Evolutionary conservation across 1,139 yeast genomes (phyloP).

Genomic region (Saccharomyces pastorianus): DNA sequence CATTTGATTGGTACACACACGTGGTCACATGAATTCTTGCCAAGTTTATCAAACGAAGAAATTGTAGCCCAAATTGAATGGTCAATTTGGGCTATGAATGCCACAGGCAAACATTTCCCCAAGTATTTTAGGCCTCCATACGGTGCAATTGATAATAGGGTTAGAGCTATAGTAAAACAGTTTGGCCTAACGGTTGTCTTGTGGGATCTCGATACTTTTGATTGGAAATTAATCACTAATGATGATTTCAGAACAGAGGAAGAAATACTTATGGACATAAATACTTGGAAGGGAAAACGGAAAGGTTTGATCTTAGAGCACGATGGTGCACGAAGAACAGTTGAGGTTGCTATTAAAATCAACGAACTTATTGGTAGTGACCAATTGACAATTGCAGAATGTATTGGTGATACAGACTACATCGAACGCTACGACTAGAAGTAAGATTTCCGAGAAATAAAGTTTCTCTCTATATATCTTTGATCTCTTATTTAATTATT

Average conservation of each 20-base stretch:
- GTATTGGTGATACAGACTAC: constrained; percentile 55
- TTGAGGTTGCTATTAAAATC: constrained; percentile 57
- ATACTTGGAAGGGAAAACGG: constrained; percentile 41
- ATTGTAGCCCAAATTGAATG: constrained; percentile 85
- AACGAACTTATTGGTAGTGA: constrained; percentile 43
- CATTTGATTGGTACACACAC: constrained; percentile 86
- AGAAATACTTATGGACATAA: constrained; percentile 49
- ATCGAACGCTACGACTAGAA: constrained; percentile 18
- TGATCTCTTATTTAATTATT: background rate
- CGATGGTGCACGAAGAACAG: constrained; percentile 63
- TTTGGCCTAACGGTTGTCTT: constrained; percentile 86
- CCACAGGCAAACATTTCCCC: constrained; percentile 82
- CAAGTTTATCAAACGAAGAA: constrained; percentile 66
- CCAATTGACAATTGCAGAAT: constrained; percentile 75
- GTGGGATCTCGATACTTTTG: constrained; percentile 90
- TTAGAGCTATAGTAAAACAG: constrained; percentile 70
- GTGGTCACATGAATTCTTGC: constrained; percentile 85
- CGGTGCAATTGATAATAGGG: constrained; percentile 86
- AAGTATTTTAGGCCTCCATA: constrained; percentile 95
- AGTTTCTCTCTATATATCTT: background rate
- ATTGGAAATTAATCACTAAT: constrained; percentile 63
- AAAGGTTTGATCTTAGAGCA: constrained; percentile 77
- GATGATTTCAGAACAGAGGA: constrained; percentile 37
- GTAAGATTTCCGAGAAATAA: background rate
- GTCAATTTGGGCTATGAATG: constrained; percentile 98